A percentile compares a stretch with the other conserved stretches of the same genome.
Conservation (phyloP, 805 yeast genomes). For the Starmerella stigmatis region DNA sequence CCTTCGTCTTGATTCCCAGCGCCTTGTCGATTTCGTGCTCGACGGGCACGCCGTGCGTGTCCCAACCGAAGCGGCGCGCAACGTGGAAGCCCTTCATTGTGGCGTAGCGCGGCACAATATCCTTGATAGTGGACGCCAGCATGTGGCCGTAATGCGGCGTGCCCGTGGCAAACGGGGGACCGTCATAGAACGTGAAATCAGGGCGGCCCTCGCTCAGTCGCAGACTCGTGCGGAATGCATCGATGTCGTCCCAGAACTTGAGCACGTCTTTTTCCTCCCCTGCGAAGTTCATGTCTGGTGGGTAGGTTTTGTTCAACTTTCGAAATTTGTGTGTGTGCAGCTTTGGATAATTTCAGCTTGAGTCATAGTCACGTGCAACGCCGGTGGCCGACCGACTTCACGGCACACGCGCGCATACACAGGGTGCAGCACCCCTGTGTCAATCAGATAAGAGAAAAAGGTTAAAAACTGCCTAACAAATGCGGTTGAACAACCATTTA, state of each 20-base stretch:
- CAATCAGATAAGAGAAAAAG: no score
- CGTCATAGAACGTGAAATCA: constrained; percentile 88
- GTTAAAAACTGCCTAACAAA: no score
- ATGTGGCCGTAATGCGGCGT: constrained; percentile 99
- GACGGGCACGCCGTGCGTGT: constrained; percentile 96
- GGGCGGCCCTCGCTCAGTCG: constrained; percentile 77
- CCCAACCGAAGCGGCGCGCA: constrained; percentile 99
- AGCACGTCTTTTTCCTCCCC: constrained; percentile 78
- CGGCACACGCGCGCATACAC: no score
- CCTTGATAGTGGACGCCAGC: constrained; percentile 92
- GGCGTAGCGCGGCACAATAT: constrained; percentile 94
- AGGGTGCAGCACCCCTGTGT: no score
- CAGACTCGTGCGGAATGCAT: constrained; percentile 84
- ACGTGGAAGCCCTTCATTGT: constrained; percentile 95
- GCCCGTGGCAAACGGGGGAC: constrained; percentile 99
- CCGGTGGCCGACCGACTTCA: background rate
- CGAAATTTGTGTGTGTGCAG: background rate
- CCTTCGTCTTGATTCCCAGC: constrained; percentile 82
- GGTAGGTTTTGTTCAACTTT: background rate
- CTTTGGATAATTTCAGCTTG: background rate
- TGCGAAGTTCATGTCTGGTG: constrained; percentile 48
- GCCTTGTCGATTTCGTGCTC: constrained; percentile 99
- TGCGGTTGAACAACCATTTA: no score
- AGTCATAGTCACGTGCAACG: constrained; percentile 3
- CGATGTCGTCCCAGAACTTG: constrained; percentile 74